phyloP scores from a whole-genome alignment of 371 early-diverging fungal species.

The Syncephalastrum monosporum region DNA sequence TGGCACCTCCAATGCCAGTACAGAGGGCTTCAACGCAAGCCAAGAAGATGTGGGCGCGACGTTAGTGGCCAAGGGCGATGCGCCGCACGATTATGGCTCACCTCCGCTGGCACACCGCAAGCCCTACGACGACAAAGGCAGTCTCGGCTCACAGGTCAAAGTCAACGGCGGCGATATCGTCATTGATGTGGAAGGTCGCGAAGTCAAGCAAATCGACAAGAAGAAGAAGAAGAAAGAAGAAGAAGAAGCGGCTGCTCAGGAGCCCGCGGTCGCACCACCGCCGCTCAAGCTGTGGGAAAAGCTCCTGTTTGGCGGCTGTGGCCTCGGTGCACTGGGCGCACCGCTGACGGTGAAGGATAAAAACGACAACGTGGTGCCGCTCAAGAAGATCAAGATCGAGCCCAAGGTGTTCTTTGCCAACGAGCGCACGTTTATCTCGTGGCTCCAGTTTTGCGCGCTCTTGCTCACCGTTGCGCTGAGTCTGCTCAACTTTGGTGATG shows the following conservation, averaged over 20 bases:
- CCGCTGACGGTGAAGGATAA: slow-evolving; percentile 16
- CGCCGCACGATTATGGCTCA: slow-evolving; percentile 10
- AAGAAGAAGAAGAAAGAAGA: slow-evolving; percentile 6
- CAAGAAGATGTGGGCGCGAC: slow-evolving; percentile 9
- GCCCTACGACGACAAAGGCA: background rate
- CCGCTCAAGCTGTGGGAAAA: slow-evolving; percentile 10
- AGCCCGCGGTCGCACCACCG: background rate
- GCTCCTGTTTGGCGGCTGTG: slow-evolving; percentile 6
- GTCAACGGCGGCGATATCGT: slow-evolving; percentile 11
- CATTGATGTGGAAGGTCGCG: slow-evolving; percentile 8
- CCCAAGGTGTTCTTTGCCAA: slow-evolving; percentile 99
- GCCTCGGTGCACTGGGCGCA: background rate
- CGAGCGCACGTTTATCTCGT: slow-evolving; percentile 97
- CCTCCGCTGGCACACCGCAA: slow-evolving; percentile 6
- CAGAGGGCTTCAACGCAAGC: background rate
- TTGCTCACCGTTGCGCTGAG: slow-evolving; percentile 77
- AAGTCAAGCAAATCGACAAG: background rate
- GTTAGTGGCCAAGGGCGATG: slow-evolving; percentile 7
- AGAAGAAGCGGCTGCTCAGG: background rate
- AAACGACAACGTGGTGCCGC: slow-evolving; percentile 23
- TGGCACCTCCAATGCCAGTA: too few relatives aligned
- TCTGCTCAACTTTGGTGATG: slow-evolving; percentile 87
- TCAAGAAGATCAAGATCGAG: slow-evolving; percentile 90
- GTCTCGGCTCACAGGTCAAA: slow-evolving; percentile 8
- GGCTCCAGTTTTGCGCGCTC: slow-evolving; percentile 80